phyloP scores from a whole-genome alignment of 1,284 basidiomycete species.

The Malassezia obtusa region DNA sequence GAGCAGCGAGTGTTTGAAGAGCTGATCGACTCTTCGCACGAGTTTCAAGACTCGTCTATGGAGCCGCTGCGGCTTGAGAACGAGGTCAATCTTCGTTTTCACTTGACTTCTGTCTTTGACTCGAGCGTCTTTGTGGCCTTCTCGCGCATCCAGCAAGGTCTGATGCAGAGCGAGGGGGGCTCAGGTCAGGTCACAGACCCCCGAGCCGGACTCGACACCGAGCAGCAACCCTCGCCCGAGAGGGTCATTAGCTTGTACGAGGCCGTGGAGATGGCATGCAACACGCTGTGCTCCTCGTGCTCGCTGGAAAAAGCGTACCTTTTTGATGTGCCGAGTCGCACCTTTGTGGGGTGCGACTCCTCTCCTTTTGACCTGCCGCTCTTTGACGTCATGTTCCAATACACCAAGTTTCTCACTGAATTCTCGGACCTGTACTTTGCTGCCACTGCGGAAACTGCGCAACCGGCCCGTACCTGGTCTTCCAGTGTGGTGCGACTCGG shows the following conservation, averaged over 20 bases:
- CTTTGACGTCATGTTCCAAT: slow-evolving; percentile 80
- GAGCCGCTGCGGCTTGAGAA: slow-evolving; percentile 33
- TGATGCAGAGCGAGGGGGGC: slow-evolving; percentile 64
- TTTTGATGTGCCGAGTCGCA: slow-evolving; percentile 73
- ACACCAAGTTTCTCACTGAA: slow-evolving; percentile 73
- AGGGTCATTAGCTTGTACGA: slow-evolving; percentile 19
- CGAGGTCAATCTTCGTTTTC: slow-evolving; percentile 54
- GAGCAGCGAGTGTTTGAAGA: slow-evolving; percentile 40
- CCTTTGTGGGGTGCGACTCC: slow-evolving; percentile 84
- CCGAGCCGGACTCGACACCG: background rate
- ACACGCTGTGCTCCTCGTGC: slow-evolving; percentile 56
- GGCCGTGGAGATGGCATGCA: slow-evolving; percentile 29
- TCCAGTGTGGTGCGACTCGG: slow-evolving; percentile 53
- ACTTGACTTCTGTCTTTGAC: slow-evolving; percentile 81
- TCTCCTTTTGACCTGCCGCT: slow-evolving; percentile 81
- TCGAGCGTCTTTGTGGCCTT: slow-evolving; percentile 78
- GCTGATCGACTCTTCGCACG: slow-evolving; percentile 27
- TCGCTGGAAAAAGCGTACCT: slow-evolving; percentile 84
- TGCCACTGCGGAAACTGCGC: slow-evolving; percentile 50
- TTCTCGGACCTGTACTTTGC: slow-evolving; percentile 77
- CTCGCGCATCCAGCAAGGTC: slow-evolving; percentile 54
- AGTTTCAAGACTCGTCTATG: slow-evolving; percentile 1
- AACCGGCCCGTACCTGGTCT: slow-evolving; percentile 1
- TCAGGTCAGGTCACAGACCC: slow-evolving; percentile 49
- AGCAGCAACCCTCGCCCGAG: background rate